Base-by-base conservation (phyloP, 2,329 filamentous ascomycete genomes). In the Blumeria hordei region DNA sequence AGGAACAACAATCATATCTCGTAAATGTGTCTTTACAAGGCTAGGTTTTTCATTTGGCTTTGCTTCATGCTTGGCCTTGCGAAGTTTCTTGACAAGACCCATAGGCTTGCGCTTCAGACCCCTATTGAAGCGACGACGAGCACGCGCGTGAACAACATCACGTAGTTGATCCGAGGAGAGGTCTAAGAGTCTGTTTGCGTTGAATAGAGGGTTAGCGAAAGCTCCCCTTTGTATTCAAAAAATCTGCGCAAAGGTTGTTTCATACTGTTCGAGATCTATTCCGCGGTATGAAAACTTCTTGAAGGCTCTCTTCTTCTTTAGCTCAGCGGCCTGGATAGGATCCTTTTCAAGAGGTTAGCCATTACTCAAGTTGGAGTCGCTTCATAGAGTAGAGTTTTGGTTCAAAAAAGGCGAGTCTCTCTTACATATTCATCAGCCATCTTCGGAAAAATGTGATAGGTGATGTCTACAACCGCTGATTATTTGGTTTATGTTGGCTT, bases 81-180 rank as follows among this genome's bases (percentile, higher is more conserved):
- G 90, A 69, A 98, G 87, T 83, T 98, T 98, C 87, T 96, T 96
- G 83, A 98, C 96, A 69, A 98, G 79, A 68, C 92, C 92, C 92
- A 98, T 96, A 68, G 92, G 92, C 80, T 94, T 94, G 78, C 92
- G 88, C 85, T 96, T 98, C 69, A 98, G 84, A 69, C 92, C 92
- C 66, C 92, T 90, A 85, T 96, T 96, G 85, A 98, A 96, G 72
- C 93, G 82, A 74, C 92, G 83, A 71, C 92, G 90, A 71, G 92
- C 92, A 72, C 92, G 92, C 69, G 92, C 92, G 79, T 98, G 92
- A 69, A 98, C 88, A 72, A 98, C 86, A 84, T 95, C 88, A 70
- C 92, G 88, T 73, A 98, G 88, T 76, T 96, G 85, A 73, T 96
- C 92, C 69, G 88, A 94, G 70, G 83, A 85, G 71, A 98, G 88